Base-by-base conservation (phyloP, 2,329 filamentous ascomycete genomes). In the Aspergillus tubingensis region DNA sequence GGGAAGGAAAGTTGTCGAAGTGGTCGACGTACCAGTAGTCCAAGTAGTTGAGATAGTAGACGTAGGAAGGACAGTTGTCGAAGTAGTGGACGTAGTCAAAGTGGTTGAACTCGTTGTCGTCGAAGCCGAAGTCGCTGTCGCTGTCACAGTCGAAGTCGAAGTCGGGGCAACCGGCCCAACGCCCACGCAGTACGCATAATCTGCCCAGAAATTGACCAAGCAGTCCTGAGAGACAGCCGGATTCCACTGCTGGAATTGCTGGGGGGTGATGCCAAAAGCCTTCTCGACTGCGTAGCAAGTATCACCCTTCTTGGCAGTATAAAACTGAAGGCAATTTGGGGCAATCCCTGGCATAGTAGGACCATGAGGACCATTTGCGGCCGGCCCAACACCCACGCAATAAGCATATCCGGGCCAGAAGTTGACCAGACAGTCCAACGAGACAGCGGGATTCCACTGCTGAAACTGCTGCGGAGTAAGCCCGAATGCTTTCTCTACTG, bases 121-220 rank as follows among this genome's bases (percentile, higher is more conserved):
- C 32, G 32, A 36, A 36, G 32, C 32, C 13, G 41, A 8, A 17
- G 44, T 27, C 23, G 44, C 23, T 8, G 25, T 10, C 21, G 32
- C 32, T 36, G 32, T 36, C 11, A 36, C 32, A 36, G 32, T 36
- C 32, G 32, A 36, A 13, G 30, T 36, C 30, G 10, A 36, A 36
- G 30, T 36, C 30, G 30, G 30, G 5, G 11, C 11, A 36, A 36
- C 47, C 25, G 23, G 32, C 0, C 55, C 58, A 43, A 62, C 58
- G 7, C 62, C 62, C 36, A 64, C 58, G 21, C 58, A 64, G 30
- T 64, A 64, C 11, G 62, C 38, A 36, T 52, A 58, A 19, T 50
- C 44, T 2, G 32, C 27, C 58, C 62, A 64, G 27, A 64, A 62
- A 27, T 54, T 62, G 23, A 39, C 27, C 7, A 23, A 11, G 27